phyloP scores from a whole-genome alignment of 176 grass and related monocot genomes.

The maize (Zea mays) region DNA sequence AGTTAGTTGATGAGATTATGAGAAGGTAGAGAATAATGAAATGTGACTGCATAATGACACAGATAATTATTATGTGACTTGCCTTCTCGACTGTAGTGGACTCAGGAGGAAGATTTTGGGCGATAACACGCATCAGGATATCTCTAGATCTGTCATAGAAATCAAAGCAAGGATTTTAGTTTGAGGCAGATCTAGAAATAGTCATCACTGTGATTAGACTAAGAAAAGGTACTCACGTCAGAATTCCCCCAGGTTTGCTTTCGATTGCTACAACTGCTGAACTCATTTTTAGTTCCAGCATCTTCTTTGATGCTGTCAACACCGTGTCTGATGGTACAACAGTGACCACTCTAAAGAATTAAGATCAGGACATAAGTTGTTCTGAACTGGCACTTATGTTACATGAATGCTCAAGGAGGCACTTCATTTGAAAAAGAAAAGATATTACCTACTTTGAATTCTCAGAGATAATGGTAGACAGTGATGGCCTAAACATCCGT shows the following conservation, averaged over 20 bases:
- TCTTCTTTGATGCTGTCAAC: conserved; percentile 87
- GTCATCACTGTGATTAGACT: conserved; percentile 1
- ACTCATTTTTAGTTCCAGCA: conserved; percentile 87
- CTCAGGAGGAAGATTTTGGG: conserved; percentile 80
- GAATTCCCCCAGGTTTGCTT: conserved; percentile 87
- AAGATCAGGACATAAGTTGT: conserved; percentile 21
- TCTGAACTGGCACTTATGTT: conserved; percentile 19
- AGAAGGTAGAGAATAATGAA: conserved; percentile 5
- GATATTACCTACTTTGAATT: conserved; percentile 99
- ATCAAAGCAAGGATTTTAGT: conserved; percentile 33
- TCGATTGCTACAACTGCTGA: conserved; percentile 80
- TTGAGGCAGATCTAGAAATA: conserved; percentile 1
- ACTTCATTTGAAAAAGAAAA: conserved; percentile 48
- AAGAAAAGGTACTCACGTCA: conserved; percentile 62
- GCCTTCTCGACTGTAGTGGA: conserved; percentile 91
- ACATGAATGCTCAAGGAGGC: neutral
- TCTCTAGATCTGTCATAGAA: conserved; percentile 65
- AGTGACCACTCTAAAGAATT: conserved; percentile 68
- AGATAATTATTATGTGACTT: conserved; percentile 31
- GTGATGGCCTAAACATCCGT: conserved; percentile 81
- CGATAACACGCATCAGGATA: conserved; percentile 88
- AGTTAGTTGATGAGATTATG: neutral
- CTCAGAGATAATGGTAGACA: conserved; percentile 88
- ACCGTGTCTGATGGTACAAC: conserved; percentile 85
- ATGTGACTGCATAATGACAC: neutral